Conservation (phyloP, 106 monocot species). For the Agapanthus africanus region DNA sequence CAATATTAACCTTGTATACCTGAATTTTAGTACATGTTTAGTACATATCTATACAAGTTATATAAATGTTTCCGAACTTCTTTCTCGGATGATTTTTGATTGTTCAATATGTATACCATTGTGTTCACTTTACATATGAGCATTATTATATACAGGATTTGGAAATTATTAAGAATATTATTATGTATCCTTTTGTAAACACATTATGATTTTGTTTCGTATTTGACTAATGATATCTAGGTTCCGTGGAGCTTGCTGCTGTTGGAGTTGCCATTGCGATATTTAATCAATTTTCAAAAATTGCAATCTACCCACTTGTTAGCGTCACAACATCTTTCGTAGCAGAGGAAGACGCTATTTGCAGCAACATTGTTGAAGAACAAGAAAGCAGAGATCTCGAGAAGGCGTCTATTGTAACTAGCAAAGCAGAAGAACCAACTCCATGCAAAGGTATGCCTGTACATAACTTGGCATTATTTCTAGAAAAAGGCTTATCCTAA, state of each 20-base stretch:
- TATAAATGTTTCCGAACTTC: no score
- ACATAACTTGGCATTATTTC: neutral
- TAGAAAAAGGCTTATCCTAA: no score
- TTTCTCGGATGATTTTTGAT: no score
- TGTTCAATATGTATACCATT: no score
- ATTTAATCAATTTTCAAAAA: conserved; percentile 74
- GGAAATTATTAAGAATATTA: neutral
- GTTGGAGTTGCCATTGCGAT: conserved; percentile 82
- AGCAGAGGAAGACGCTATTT: conserved; percentile 74
- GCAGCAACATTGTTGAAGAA: conserved; percentile 21
- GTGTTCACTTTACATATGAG: no score
- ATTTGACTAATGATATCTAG: conserved; percentile 20
- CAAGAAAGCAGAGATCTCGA: conserved; percentile 39
- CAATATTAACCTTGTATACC: no score
- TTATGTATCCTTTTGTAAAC: neutral
- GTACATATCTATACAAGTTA: no score
- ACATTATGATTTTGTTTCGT: no score
- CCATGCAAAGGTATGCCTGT: conserved; percentile 16
- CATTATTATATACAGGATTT: no score
- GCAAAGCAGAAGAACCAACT: conserved; percentile 14
- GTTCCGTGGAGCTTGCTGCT: conserved; percentile 72
- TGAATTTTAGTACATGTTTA: no score
- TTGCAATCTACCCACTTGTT: conserved; percentile 81
- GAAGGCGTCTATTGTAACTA: conserved; percentile 13
- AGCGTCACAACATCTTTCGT: conserved; percentile 95